phyloP scores from a whole-genome alignment of 1,284 basidiomycete genomes.

The Fistulinella cinereoalba region DNA sequence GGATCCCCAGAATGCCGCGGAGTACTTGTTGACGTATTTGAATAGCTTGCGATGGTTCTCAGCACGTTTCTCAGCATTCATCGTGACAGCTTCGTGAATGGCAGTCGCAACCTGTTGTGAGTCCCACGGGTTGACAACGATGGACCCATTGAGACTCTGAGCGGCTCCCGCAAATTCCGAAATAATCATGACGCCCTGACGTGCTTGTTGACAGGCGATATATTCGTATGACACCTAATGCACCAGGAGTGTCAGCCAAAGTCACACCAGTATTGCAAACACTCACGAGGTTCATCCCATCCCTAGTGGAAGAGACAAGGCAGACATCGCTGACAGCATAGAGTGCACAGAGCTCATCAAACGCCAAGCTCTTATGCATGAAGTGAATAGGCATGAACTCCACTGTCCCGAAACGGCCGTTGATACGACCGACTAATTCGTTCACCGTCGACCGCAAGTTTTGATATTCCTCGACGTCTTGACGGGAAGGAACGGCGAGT shows the following conservation, averaged over 20 bases:
- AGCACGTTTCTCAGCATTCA: conserved; percentile 75
- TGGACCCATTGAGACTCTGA: conserved; percentile 89
- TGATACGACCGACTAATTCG: conserved; percentile 96
- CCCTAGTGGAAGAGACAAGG: conserved; percentile 90
- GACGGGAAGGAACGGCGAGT: conserved; percentile 94
- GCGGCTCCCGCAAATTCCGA: conserved; percentile 99
- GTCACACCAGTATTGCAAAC: conserved; percentile 6
- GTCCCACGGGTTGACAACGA: conserved; percentile 97
- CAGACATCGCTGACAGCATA: conserved; percentile 97
- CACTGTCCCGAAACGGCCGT: conserved; percentile 96
- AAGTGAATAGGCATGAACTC: conserved; percentile 99
- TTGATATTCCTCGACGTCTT: conserved; percentile 99
- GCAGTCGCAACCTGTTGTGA: conserved; percentile 94
- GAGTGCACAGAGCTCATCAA: conserved; percentile 94
- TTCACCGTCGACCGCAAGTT: conserved; percentile 95
- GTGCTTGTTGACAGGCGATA: conserved; percentile 90
- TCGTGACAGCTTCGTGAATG: conserved; percentile 91
- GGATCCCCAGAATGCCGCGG: conserved; percentile 88
- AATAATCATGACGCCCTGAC: conserved; percentile 95
- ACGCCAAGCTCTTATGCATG: conserved; percentile 92
- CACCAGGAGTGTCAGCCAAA: conserved; percentile 12
- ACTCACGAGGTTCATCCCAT: conserved; percentile 95
- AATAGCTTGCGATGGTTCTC: conserved; percentile 95
- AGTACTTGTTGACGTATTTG: conserved; percentile 94
- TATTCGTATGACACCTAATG: conserved; percentile 97